Base-by-base conservation (phyloP, 23 red algal species). In the Chondrus crispus region DNA sequence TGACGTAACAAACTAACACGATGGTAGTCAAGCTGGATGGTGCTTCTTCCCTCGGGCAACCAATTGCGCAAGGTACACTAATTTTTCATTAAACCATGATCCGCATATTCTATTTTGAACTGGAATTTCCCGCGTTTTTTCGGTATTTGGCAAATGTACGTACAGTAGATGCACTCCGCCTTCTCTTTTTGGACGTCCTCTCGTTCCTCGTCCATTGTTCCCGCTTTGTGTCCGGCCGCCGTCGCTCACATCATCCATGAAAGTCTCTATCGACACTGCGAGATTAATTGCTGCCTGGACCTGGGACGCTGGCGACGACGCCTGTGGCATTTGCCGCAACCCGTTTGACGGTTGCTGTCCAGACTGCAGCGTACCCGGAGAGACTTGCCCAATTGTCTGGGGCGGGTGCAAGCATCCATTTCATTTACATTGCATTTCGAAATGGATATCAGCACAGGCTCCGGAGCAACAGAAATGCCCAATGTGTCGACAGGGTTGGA, bases 381-480 rank as follows among this genome's bases (percentile, higher is more conserved):
- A 95, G 60, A 88, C 74, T 74, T 98, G 96, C 43, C 96, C 96
- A 19, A 54, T 98, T 30, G 88, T 94, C 2, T 85, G 85, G 92
- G 96, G 96, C 38, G 46, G 28, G 41, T 98, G 96, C 85, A 90
- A 81, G 58, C 96, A 98, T 81, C 76, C 89, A 24, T 98, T 98
- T 45, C 96, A 98, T 80, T 68, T 95, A 30, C 96, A 98, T 69
- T 98, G 96, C 68, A 98, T 98, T 32, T 80, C 91, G 8, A 95
- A 98, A 71, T 98, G 96, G 96, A 69, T 98, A 16, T 55, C 58
- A 37, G 91, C 85, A 33, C 85, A 85, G 44, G n/a, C 50, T 18
- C 42, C 50, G 32, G 85, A 83, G 49, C 84, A 84, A 38, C 82
- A 90, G 55, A 89, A 85, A 68, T 98, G 96, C 57, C 96, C 96